phyloP scores from a whole-genome alignment of 2,329 filamentous ascomycete species.

The Xylaria sp. region DNA sequence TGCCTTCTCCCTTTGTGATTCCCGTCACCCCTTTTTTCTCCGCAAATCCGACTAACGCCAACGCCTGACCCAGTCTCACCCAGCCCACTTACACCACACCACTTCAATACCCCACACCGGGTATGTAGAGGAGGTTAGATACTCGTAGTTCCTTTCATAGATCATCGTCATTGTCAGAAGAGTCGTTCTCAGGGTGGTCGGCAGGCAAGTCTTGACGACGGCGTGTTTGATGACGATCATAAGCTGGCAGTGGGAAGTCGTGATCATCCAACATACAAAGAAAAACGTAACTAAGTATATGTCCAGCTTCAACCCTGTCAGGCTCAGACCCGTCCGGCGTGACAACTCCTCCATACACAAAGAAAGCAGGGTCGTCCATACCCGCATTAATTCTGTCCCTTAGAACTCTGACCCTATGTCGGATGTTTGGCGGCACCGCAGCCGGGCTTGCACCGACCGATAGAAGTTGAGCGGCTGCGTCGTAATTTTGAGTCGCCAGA shows the following conservation, averaged over 20 bases:
- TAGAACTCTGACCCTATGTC: constrained; percentile 22
- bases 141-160: neutral
- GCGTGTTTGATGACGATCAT: neutral
- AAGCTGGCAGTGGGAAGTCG: neutral
- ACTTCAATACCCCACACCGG: no score
- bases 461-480: neutral
- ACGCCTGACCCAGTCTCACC: no score
- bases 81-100: no score
- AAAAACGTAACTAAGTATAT: neutral
- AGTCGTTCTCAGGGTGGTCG: constrained; percentile 41
- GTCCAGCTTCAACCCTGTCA: neutral
- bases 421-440: constrained; percentile 16
- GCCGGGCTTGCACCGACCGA: constrained; percentile 5
- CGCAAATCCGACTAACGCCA: no score
- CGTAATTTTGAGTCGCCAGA: neutral
- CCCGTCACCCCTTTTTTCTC: no score
- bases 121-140: neutral
- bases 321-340: neutral
- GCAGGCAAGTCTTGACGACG: neutral
- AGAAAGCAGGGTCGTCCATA: neutral
- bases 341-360: neutral
- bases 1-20: no score
- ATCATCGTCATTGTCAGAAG: constrained; percentile 22
- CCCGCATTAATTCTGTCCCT: neutral
- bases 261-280: neutral